Evolutionary conservation across 1,139 yeast species (phyloP).

Genomic region (Kodamaea plutei): DNA sequence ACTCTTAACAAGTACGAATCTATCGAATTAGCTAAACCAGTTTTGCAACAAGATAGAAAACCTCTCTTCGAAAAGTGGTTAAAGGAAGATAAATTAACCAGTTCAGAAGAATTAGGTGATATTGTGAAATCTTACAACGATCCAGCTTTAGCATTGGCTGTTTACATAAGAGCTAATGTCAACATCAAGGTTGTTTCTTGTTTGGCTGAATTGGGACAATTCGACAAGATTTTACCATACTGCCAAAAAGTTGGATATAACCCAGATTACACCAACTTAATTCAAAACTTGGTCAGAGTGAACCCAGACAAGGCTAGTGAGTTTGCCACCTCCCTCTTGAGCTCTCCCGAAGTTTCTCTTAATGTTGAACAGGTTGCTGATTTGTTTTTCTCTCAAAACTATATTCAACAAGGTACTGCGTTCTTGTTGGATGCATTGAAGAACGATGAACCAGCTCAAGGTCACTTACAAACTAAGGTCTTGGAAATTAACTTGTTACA

Average conservation of each 20-base stretch:
- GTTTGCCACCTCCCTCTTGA: slow-evolving; percentile 83
- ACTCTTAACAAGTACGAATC: slow-evolving; percentile 91
- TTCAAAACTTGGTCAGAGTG: slow-evolving; percentile 85
- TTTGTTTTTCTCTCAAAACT: slow-evolving; percentile 90
- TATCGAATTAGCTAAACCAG: slow-evolving; percentile 92
- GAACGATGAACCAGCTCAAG: slow-evolving; percentile 91
- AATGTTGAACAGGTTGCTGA: slow-evolving; percentile 88
- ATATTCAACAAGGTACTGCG: slow-evolving; percentile 98
- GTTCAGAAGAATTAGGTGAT: slow-evolving; percentile 96
- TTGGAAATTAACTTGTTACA: slow-evolving; percentile 89
- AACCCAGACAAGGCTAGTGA: slow-evolving; percentile 99
- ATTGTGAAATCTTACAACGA: slow-evolving; percentile 82
- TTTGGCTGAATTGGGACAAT: slow-evolving; percentile 93
- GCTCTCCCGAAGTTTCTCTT: slow-evolving; percentile 57
- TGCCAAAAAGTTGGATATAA: slow-evolving; percentile 84
- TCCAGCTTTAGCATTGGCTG: slow-evolving; percentile 81
- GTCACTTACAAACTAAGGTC: slow-evolving; percentile 91
- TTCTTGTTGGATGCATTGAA: slow-evolving; percentile 92
- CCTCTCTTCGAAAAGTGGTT: slow-evolving; percentile 95
- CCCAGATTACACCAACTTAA: slow-evolving; percentile 86
- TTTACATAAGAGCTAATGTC: slow-evolving; percentile 79
- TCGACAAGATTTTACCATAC: slow-evolving; percentile 92
- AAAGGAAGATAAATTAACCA: slow-evolving; percentile 88
- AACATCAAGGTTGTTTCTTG: slow-evolving; percentile 90
- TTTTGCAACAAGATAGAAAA: slow-evolving; percentile 91